phyloP scores from a whole-genome alignment of 345 rosid species.

The Draba incana region DNA sequence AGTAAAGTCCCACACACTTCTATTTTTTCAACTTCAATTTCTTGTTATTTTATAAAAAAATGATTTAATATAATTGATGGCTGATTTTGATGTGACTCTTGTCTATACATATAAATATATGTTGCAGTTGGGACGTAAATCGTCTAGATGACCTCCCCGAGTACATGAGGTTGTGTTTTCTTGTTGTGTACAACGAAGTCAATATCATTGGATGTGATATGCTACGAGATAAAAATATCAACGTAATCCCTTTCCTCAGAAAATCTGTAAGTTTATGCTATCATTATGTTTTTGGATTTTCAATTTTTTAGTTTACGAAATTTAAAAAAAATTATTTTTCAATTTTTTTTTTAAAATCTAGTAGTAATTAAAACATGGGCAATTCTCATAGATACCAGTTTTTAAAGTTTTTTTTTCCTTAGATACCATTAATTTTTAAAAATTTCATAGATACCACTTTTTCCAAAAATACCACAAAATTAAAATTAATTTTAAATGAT shows the following conservation, averaged over 20 bases:
- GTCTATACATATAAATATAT: not conserved
- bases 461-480: too few species aligned
- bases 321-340: too few species aligned
- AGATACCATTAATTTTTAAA: too few species aligned
- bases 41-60: not conserved
- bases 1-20: conserved; percentile 27
- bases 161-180: conserved; percentile 44
- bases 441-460: too few species aligned
- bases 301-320: too few species aligned
- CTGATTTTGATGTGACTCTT: not conserved
- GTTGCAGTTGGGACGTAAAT: conserved; percentile 41
- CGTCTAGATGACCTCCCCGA: conserved; percentile 37
- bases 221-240: conserved; percentile 15
- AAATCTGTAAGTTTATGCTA: conserved; percentile 35
- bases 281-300: not conserved
- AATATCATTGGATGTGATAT: conserved; percentile 37
- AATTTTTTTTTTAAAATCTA: too few species aligned
- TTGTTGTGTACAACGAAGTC: conserved; percentile 39
- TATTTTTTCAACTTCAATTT: not conserved
- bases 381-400: too few species aligned
- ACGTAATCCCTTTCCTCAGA: conserved; percentile 37
- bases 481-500: too few species aligned
- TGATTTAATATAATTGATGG: not conserved
- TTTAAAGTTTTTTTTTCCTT: too few species aligned
- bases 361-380: too few species aligned